Base-by-base conservation (phyloP, 257 asterid species). In the Solanum chmielewskii region DNA sequence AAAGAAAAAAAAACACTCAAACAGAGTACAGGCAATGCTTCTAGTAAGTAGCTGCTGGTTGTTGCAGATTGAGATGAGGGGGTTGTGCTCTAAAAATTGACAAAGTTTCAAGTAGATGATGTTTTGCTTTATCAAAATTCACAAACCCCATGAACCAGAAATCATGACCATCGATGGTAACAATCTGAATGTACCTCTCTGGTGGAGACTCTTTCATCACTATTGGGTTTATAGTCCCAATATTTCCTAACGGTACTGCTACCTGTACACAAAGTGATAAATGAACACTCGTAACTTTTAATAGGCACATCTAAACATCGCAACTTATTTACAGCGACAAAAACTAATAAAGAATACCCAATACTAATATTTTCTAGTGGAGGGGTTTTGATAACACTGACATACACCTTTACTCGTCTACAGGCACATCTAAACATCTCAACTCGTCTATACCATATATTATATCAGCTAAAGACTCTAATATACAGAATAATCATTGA, bases 141-240 rank as follows among this genome's bases (percentile, higher is more conserved):
- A 95, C 95, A 8, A 95, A 93, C 33, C 98, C 98, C 98, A 93
- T 95, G 90, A 94, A 94, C 98, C 98, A 95, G 85, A 95, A 95
- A 80, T 95, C 98, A 14, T 95, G 98, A 20, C 93, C 90, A 44
- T 95, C 98, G 18, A 89, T 80, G 0, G 96, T 95, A 77, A 91
- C 91, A 0, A 94, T 59, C 64, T 94, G 95, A 5, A 95, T 85
- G 74, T 95, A 94, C 90, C 88, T 94, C 92, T 94, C 96, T 0
- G 93, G 92, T 15, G 96, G 95, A 71, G 91, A 89, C 83, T 93
- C 91, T 52, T 85, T 90, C 94, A 87, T 87, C 7, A 86, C 86
- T 59, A 93, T 96, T 0, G 98, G 98, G 76, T 88, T 91, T 93
- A 94, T 96, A 60, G 88, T 88, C 49, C 88, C 93, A 71, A 95